phyloP scores from a whole-genome alignment of 2,329 filamentous ascomycete species.

The Aureobasidium sp. region DNA sequence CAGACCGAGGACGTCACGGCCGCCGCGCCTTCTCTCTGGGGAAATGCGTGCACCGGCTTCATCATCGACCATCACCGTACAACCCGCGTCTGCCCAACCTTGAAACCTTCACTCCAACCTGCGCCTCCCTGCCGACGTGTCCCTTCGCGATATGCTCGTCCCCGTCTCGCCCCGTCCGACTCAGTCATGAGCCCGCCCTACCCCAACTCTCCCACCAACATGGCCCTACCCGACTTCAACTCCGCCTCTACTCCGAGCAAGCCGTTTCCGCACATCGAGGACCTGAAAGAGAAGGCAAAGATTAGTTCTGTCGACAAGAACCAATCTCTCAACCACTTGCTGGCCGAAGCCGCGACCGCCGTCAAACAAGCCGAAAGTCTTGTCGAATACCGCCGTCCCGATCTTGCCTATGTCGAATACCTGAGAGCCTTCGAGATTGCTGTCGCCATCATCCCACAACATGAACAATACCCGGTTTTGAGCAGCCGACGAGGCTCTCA shows the following conservation, averaged over 20 bases:
- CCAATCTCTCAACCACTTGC: constrained; percentile 24
- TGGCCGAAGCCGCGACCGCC: constrained; percentile 32
- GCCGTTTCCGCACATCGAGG: constrained; percentile 31
- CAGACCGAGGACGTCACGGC: not conserved
- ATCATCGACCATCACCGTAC: not conserved
- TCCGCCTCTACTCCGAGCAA: not conserved
- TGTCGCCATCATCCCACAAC: constrained; percentile 64
- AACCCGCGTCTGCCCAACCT: not conserved
- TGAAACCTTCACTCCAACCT: not conserved
- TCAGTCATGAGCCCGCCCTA: constrained; percentile 11
- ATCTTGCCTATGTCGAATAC: constrained; percentile 75
- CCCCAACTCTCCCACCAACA: not conserved
- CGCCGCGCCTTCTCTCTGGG: not conserved
- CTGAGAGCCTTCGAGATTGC: constrained; percentile 73
- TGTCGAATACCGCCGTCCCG: constrained; percentile 55
- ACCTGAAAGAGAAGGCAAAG: constrained; percentile 32
- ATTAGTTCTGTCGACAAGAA: constrained; percentile 25
- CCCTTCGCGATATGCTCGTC: not conserved
- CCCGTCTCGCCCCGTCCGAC: not conserved
- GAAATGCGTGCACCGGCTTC: not conserved
- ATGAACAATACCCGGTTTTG: constrained; percentile 56
- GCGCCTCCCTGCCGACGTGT: not conserved
- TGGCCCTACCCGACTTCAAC: not conserved
- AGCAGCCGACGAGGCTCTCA: not conserved
- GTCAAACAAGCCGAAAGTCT: constrained; percentile 47